Percentiles rank a stretch among this genome's conserved stretches.
These are phyloP conservation scores for Nadsonia commutata DNA, from an alignment of 1,139 yeast species.

Conservation along the genomic window DNA sequence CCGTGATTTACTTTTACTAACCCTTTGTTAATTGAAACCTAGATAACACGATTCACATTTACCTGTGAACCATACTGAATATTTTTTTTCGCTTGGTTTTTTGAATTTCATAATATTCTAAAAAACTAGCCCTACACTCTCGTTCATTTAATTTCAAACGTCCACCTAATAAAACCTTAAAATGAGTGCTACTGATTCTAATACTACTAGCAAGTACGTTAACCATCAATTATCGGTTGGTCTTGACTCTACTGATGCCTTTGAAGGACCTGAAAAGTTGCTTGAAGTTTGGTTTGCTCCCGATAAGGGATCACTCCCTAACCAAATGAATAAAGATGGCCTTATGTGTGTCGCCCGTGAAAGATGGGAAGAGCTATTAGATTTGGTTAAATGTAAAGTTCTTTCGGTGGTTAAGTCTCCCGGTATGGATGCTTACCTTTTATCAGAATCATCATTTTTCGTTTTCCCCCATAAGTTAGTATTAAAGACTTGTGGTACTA, in stretches of 20 bases:
- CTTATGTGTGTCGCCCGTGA: constrained; percentile 52
- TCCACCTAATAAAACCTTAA: not conserved
- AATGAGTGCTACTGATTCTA: constrained; percentile 23
- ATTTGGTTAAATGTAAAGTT: constrained; percentile 76
- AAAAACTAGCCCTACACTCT: constrained; percentile 5
- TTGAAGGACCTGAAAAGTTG: constrained; percentile 94
- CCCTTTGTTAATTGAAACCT: constrained; percentile 9
- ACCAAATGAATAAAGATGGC: constrained; percentile 19
- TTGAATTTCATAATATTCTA: constrained; percentile 1
- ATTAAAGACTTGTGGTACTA: constrained; percentile 92
- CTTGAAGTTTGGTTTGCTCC: constrained; percentile 83
- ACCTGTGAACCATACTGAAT: constrained; percentile 12
- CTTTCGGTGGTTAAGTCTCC: constrained; percentile 60
- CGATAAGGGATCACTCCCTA: constrained; percentile 22
- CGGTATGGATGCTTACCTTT: constrained; percentile 65
- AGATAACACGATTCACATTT: constrained; percentile 28
- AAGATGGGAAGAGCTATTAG: constrained; percentile 60
- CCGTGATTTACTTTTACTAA: too few relatives aligned
- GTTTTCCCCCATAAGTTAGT: constrained; percentile 77
- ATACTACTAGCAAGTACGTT: constrained; percentile 35
- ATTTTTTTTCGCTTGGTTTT: constrained; percentile 1
- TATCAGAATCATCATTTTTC: constrained; percentile 82
- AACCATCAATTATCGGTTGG: constrained; percentile 68
- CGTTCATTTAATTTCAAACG: constrained; percentile 3
- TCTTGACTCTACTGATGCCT: constrained; percentile 78